A percentile compares a stretch with the other conserved stretches of the same genome.
phyloP scores from a whole-genome alignment of 2,329 filamentous ascomycete species.

The Penicillium sp. region DNA sequence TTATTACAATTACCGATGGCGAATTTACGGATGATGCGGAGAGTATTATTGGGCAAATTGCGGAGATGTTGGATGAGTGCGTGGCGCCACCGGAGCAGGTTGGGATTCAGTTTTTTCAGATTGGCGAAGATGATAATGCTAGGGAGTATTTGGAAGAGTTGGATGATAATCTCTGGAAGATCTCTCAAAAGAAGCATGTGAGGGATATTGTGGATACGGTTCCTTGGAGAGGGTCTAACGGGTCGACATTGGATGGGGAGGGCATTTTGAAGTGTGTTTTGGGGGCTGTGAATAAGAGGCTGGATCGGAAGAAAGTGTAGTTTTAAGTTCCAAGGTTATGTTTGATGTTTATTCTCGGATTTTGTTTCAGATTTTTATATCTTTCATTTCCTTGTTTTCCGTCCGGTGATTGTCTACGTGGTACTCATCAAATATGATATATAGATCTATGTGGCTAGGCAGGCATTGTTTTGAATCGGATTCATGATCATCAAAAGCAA shows the following conservation, averaged over 20 bases:
- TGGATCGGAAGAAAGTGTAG: slow-evolving; percentile 11
- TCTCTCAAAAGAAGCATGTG: slow-evolving; percentile 47
- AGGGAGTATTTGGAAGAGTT: slow-evolving; percentile 66
- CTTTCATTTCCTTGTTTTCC: too few species aligned
- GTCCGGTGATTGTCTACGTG: too few species aligned
- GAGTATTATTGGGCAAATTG: slow-evolving; percentile 64
- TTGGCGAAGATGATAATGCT: slow-evolving; percentile 71
- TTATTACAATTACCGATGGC: slow-evolving; percentile 93
- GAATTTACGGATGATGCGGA: slow-evolving; percentile 77
- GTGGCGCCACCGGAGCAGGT: slow-evolving; percentile 77
- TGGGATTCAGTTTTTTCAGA: slow-evolving; percentile 94
- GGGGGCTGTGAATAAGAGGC: slow-evolving; percentile 66
- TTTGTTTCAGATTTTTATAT: not conserved
- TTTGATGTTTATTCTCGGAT: slow-evolving; percentile 3
- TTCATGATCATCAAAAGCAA: not conserved
- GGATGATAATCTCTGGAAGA: slow-evolving; percentile 69
- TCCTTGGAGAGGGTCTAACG: slow-evolving; percentile 61
- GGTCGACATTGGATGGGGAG: slow-evolving; percentile 61
- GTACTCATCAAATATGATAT: not conserved
- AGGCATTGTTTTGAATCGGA: too few species aligned
- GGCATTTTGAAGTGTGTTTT: slow-evolving; percentile 80
- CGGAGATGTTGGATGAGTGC: slow-evolving; percentile 63
- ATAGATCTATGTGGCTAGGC: not conserved
- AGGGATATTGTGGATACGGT: slow-evolving; percentile 93
- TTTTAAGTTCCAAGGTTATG: not conserved